A percentile compares a stretch with the other conserved stretches of the same genome.
Conservation (phyloP, 192 early-diverging fungal genomes). For the Coemansia sp. region DNA sequence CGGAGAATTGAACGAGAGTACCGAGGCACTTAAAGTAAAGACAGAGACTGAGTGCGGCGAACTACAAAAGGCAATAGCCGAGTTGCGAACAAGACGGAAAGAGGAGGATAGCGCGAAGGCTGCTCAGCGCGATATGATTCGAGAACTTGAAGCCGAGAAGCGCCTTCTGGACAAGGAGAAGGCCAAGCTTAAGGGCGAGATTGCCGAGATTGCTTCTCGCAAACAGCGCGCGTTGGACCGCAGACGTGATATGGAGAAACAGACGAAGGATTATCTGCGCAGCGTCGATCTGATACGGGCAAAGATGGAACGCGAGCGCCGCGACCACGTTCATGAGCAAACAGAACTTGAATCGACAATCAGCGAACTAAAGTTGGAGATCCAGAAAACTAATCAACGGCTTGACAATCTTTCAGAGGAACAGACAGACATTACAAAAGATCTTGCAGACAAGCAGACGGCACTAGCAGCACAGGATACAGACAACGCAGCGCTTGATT, state of each 20-base stretch:
- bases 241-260: slow-evolving; percentile 24
- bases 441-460: slow-evolving; percentile 18
- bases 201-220: slow-evolving; percentile 21
- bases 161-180: slow-evolving; percentile 35
- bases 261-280: slow-evolving; percentile 19
- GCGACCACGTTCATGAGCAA: slow-evolving; percentile 28
- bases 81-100: slow-evolving; percentile 31
- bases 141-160: slow-evolving; percentile 41
- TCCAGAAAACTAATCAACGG: slow-evolving; percentile 20
- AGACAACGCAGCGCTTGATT: slow-evolving; percentile 19
- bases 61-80: slow-evolving; percentile 30
- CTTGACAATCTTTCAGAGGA: slow-evolving; percentile 14
- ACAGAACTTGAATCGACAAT: slow-evolving; percentile 28
- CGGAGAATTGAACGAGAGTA: slow-evolving; percentile 12
- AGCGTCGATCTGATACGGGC: slow-evolving; percentile 21
- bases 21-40: slow-evolving; percentile 13
- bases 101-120: slow-evolving; percentile 24
- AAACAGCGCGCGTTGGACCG: slow-evolving; percentile 29
- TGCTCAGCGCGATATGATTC: slow-evolving; percentile 29
- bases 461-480: slow-evolving; percentile 32
- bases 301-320: slow-evolving; percentile 30
- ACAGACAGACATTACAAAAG: slow-evolving; percentile 12
- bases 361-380: slow-evolving; percentile 18
- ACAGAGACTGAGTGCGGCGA: slow-evolving; percentile 27
- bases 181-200: slow-evolving; percentile 20